Evolutionary conservation across 116 monocot species (phyloP).

Genomic region (Phalaenopsis hybrid): DNA sequence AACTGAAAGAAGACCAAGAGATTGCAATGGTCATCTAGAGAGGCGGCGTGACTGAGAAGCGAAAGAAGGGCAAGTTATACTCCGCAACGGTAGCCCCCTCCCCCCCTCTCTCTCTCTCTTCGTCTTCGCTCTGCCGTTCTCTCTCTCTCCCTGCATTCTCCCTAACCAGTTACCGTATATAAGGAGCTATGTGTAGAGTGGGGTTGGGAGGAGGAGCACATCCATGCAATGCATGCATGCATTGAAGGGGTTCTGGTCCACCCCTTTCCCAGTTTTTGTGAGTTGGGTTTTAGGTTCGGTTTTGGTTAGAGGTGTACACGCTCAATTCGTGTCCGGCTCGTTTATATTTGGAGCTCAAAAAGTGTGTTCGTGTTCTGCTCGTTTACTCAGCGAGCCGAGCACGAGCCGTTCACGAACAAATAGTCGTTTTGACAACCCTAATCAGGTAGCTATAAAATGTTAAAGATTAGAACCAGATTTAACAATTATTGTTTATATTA

Average conservation of each 20-base stretch:
- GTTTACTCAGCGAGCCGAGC: too few relatives aligned
- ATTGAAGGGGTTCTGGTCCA: background rate
- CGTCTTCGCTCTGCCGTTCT: background rate
- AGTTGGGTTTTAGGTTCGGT: constrained; percentile 6
- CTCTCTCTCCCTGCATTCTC: background rate
- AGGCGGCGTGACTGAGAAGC: constrained; percentile 9
- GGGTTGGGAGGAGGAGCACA: constrained; percentile 1
- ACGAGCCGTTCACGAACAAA: too few relatives aligned
- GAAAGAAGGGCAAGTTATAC: background rate
- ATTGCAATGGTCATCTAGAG: background rate
- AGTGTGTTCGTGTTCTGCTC: too few relatives aligned
- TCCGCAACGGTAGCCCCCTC: background rate
- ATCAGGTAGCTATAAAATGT: too few relatives aligned
- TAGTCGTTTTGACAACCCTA: too few relatives aligned
- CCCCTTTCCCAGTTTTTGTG: background rate
- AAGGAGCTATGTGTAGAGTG: background rate
- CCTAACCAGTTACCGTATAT: constrained; percentile 6
- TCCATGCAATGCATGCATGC: constrained; percentile 11
- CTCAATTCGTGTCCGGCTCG: too few relatives aligned
- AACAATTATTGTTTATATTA: too few relatives aligned
- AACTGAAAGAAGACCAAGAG: background rate
- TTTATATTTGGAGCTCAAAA: too few relatives aligned
- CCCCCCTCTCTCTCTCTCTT: constrained; percentile 4
- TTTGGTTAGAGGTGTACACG: background rate
- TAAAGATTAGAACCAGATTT: too few relatives aligned